Evolutionary conservation across 2,329 filamentous ascomycete genomes (phyloP), one percentile per base, ranked within the genome.

Genomic region (Paraphaeosphaeria minitans): DNA sequence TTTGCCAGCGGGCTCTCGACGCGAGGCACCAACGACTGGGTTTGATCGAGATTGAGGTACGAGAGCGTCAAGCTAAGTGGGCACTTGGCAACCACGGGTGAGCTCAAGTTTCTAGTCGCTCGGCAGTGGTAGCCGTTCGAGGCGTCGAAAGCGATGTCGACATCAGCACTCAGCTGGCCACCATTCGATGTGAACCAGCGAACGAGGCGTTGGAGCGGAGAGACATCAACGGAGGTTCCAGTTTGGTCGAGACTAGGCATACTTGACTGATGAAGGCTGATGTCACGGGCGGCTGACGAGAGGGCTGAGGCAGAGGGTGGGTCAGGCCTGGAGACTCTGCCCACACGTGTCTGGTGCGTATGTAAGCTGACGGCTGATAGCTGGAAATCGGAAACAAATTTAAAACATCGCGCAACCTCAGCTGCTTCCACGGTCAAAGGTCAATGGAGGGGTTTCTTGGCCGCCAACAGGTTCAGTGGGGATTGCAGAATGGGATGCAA

Each of bases 21-120:
- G 52, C 64, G 61, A 37, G 68, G 53, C 22, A 75, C 69, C 33
- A 60, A 55, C 56, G 66, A 62, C 55, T 71, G 67, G 3, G 53
- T 50, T n/a, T 66, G 67, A 56, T 71, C 68, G 65, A 75, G 66
- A 51, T 75, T 77, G 49, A 77, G 70, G 63, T 64, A 63, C 12
- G 76, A 78, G 3, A 78, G 62, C 4, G 75, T 74, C 27, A 77
- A 66, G 39, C 58, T 62, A 29, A 76, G 56, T 10, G 75, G 75
- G 53, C 75, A 76, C 31, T 57, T 67, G 47, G 66, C 73, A 21
- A 74, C 66, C 31, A 62, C 53, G 37, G 68, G 61, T 53, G 66
- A 64, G 56, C 19, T 58, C 41, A 69, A 61, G 22, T 63, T 61
- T 41, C 61, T 62, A 16, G 59, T 41, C 45, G 73, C 71, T 53